These are phyloP conservation scores for Tetracentron sinense DNA, from an alignment of 164 flowering plant species.

Conservation along the genomic window DNA sequence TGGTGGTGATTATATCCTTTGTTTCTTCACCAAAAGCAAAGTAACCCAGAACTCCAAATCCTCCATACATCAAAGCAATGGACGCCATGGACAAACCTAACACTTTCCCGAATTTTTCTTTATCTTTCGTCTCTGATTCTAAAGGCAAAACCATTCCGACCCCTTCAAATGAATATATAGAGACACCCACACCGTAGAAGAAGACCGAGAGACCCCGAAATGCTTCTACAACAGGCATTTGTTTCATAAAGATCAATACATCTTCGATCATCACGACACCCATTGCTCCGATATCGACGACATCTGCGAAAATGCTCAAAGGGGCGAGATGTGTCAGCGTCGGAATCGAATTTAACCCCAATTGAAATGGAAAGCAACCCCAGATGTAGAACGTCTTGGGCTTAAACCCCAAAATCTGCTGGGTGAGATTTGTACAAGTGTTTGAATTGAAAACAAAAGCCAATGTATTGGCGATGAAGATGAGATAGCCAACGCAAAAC, in stretches of 20 bases:
- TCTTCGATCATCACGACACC: constrained; percentile 82
- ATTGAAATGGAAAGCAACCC: constrained; percentile 74
- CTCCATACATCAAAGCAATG: constrained; percentile 54
- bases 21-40: constrained; percentile 79
- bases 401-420: constrained; percentile 13
- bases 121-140: constrained; percentile 63
- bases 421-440: neutral
- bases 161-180: constrained; percentile 84
- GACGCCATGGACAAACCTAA: constrained; percentile 55
- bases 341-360: constrained; percentile 73
- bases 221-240: constrained; percentile 37
- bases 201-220: constrained; percentile 61
- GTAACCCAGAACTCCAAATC: constrained; percentile 81
- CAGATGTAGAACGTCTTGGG: constrained; percentile 49
- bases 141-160: constrained; percentile 79
- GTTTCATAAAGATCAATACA: constrained; percentile 28
- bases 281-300: constrained; percentile 82
- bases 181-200: constrained; percentile 76
- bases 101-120: constrained; percentile 52
- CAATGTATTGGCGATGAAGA: constrained; percentile 58
- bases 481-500: constrained; percentile 45
- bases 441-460: constrained; percentile 31
- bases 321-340: constrained; percentile 85
- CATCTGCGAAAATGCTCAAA: constrained; percentile 86
- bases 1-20: constrained; percentile 72